These are phyloP conservation scores for Kodamaea nitidulidarum DNA, from an alignment of 805 yeast species.

Conservation along the genomic window DNA sequence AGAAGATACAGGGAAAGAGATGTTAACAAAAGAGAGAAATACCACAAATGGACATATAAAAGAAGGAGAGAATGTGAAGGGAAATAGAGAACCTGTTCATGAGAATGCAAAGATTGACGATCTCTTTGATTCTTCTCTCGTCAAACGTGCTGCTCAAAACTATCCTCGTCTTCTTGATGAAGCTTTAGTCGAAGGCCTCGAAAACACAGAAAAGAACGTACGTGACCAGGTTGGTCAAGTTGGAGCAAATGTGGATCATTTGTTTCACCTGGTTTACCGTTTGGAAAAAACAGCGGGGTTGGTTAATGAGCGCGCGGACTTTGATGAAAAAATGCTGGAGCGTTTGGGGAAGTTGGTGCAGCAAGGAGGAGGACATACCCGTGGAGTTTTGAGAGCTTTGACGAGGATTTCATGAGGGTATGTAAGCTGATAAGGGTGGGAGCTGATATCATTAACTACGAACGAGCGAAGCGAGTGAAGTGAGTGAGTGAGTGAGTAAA, in stretches of 20 bases:
- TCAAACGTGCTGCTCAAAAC: slow-evolving; percentile 4
- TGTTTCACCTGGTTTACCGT: slow-evolving; percentile 30
- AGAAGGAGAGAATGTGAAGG: too few species aligned
- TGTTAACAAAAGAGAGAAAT: too few species aligned
- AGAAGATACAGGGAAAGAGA: too few species aligned
- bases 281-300: slow-evolving; percentile 23
- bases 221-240: slow-evolving; percentile 16
- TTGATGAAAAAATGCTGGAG: slow-evolving; percentile 19
- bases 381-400: slow-evolving; percentile 4
- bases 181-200: slow-evolving; percentile 12
- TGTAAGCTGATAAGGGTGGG: too few species aligned
- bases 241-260: slow-evolving; percentile 33
- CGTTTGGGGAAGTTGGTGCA: slow-evolving; percentile 17
- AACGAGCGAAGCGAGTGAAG: too few species aligned
- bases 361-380: neutral
- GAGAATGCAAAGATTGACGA: slow-evolving; percentile 15
- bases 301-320: slow-evolving; percentile 17
- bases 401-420: slow-evolving; percentile 2
- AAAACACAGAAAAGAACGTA: slow-evolving; percentile 11
- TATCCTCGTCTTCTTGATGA: slow-evolving; percentile 16
- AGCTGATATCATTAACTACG: too few species aligned
- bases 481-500: too few species aligned
- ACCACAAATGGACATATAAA: too few species aligned
- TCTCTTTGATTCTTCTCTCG: too few species aligned
- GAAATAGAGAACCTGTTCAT: too few species aligned